Conservation (phyloP, 495 filamentous ascomycete species). For the Acidomyces sp. region DNA sequence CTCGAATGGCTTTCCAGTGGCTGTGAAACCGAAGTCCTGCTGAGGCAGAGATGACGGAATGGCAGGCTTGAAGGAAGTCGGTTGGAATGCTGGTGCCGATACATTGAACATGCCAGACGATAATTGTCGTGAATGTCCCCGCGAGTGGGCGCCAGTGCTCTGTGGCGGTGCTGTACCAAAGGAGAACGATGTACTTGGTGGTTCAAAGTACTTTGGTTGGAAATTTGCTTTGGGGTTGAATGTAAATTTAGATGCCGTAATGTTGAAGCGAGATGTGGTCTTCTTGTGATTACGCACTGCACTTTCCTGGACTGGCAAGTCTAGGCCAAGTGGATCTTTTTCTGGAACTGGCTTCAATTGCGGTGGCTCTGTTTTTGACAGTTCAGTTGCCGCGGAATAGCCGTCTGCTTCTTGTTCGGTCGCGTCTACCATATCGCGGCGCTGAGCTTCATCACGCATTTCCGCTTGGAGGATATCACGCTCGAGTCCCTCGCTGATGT, state of each 20-base stretch:
- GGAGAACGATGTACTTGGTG: slow-evolving; percentile 43
- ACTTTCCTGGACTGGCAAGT: not conserved
- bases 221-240: slow-evolving; percentile 57
- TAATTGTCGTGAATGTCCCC: slow-evolving; percentile 14
- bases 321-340: not conserved
- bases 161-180: slow-evolving; percentile 25
- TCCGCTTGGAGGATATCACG: slow-evolving; percentile 77
- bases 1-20: slow-evolving; percentile 56
- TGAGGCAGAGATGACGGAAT: slow-evolving; percentile 1
- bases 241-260: slow-evolving; percentile 75
- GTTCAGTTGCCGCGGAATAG: not conserved
- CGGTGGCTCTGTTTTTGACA: too few relatives aligned
- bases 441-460: slow-evolving; percentile 44
- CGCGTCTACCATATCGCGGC: slow-evolving; percentile 6
- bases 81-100: slow-evolving; percentile 55
- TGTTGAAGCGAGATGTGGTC: slow-evolving; percentile 57
- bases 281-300: slow-evolving; percentile 36
- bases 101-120: slow-evolving; percentile 45
- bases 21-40: slow-evolving; percentile 59
- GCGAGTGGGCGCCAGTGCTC: slow-evolving; percentile 18
- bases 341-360: not conserved
- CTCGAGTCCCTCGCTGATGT: slow-evolving; percentile 61
- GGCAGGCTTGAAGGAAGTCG: too few relatives aligned
- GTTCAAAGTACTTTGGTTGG: slow-evolving; percentile 48
- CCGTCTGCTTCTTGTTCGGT: slow-evolving; percentile 1